These are phyloP conservation scores for Venturia pyrina DNA, from an alignment of 2,329 filamentous ascomycete species.

Conservation along the genomic window DNA sequence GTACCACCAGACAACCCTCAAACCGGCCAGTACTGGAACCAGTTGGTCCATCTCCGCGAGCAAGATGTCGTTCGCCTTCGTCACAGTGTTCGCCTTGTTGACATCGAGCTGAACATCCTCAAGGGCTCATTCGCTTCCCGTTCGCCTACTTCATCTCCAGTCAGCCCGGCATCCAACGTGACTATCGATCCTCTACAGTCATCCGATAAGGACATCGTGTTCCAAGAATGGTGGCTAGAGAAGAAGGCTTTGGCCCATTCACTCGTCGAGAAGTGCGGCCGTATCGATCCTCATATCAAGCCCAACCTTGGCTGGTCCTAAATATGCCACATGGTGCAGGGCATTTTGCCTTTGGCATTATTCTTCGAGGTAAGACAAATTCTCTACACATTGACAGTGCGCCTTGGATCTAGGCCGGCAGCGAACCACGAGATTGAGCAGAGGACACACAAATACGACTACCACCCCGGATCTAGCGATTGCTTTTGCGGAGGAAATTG, in stretches of 20 bases:
- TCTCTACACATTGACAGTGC: not conserved
- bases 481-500: not conserved
- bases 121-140: not conserved
- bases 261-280: not conserved
- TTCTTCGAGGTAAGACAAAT: not conserved
- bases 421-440: not conserved
- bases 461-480: not conserved
- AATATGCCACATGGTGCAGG: not conserved
- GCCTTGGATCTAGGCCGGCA: not conserved
- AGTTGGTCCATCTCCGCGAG: constrained; percentile 27
- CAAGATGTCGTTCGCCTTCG: constrained; percentile 34
- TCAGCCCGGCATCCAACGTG: not conserved
- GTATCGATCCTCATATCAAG: not conserved
- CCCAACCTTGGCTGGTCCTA: not conserved
- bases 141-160: not conserved
- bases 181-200: not conserved
- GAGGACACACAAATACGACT: not conserved
- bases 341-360: not conserved
- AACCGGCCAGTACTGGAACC: constrained; percentile 21
- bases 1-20: constrained; percentile 21
- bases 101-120: constrained; percentile 20
- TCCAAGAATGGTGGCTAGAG: constrained; percentile 6
- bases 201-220: not conserved
- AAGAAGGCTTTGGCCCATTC: not conserved
- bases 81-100: constrained; percentile 27